phyloP scores from a whole-genome alignment of 2,329 filamentous ascomycete genomes.

The Lojkania enalia region DNA sequence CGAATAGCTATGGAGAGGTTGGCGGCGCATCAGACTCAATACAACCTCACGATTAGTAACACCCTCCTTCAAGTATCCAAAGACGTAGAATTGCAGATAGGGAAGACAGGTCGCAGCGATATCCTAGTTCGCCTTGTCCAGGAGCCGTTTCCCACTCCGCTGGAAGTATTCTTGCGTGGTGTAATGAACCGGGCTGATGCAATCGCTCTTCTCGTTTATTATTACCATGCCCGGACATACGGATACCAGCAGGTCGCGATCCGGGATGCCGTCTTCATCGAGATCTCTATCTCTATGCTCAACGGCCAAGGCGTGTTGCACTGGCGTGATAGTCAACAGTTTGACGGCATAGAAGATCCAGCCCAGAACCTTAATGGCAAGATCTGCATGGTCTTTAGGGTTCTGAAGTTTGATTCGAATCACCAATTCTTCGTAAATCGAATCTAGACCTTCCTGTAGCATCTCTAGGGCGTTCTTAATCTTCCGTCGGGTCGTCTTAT shows the following conservation, averaged over 20 bases:
- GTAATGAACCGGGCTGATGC: slow-evolving; percentile 51
- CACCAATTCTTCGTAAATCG: neutral
- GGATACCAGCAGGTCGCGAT: slow-evolving; percentile 33
- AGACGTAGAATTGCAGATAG: neutral
- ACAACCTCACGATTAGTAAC: neutral
- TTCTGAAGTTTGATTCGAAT: neutral
- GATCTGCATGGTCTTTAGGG: neutral
- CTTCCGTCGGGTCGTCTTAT: neutral
- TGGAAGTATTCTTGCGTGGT: slow-evolving; percentile 54
- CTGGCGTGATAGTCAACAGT: slow-evolving; percentile 22
- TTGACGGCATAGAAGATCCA: slow-evolving; percentile 1
- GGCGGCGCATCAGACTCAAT: neutral
- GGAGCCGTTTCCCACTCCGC: slow-evolving; percentile 10
- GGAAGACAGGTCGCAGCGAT: neutral
- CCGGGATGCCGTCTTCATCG: slow-evolving; percentile 19
- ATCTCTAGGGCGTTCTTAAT: neutral
- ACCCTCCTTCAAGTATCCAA: neutral
- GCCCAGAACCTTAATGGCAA: neutral
- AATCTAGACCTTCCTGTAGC: neutral
- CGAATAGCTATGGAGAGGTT: neutral
- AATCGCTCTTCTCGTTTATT: slow-evolving; percentile 44
- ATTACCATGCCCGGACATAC: slow-evolving; percentile 50
- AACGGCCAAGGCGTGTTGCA: slow-evolving; percentile 27
- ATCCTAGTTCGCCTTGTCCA: neutral
- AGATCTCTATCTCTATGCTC: slow-evolving; percentile 16